A percentile compares a stretch with the other conserved stretches of the same genome.
Evolutionary conservation across 1,284 basidiomycete species (phyloP).

Genomic region (Boletus holoroseus): DNA sequence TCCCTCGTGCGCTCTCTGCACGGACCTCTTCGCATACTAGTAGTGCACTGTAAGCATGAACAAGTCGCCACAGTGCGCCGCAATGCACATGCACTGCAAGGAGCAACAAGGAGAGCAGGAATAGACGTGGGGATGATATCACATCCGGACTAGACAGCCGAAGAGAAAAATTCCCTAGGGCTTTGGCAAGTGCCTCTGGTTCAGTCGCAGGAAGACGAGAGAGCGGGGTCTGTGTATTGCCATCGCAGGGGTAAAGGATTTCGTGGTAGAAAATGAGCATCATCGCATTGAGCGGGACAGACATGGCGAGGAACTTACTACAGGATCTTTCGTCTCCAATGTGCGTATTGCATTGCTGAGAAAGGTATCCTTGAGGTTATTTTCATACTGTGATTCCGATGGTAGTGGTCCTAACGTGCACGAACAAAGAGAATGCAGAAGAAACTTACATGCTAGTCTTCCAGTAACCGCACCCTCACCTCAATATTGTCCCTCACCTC

Average conservation of each 20-base stretch:
- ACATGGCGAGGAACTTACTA: slow-evolving; percentile 41
- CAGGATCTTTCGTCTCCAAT: slow-evolving; percentile 48
- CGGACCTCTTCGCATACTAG: slow-evolving; percentile 71
- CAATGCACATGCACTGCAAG: slow-evolving; percentile 71
- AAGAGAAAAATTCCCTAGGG: slow-evolving; percentile 55
- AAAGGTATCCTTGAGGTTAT: slow-evolving; percentile 70
- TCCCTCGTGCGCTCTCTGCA: slow-evolving; percentile 49
- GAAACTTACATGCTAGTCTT: slow-evolving; percentile 72
- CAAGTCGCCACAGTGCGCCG: slow-evolving; percentile 63
- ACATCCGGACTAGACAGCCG: slow-evolving; percentile 68
- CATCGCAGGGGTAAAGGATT: not conserved
- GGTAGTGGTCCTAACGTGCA: not conserved
- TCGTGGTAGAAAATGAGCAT: not conserved
- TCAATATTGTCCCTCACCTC: slow-evolving; percentile 61
- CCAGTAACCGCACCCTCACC: slow-evolving; percentile 58
- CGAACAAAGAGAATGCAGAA: fast-evolving
- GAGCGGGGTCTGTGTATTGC: slow-evolving; percentile 55
- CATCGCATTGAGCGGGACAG: no score
- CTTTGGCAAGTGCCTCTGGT: slow-evolving; percentile 47
- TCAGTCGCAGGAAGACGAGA: slow-evolving; percentile 58
- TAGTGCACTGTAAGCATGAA: slow-evolving; percentile 63
- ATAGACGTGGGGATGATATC: slow-evolving; percentile 74
- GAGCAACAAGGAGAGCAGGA: slow-evolving; percentile 62
- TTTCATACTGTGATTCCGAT: slow-evolving; percentile 50
- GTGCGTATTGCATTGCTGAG: slow-evolving; percentile 60